These are phyloP conservation scores for Choiromyces venosus DNA, from an alignment of 495 filamentous ascomycete genomes.

Conservation along the genomic window DNA sequence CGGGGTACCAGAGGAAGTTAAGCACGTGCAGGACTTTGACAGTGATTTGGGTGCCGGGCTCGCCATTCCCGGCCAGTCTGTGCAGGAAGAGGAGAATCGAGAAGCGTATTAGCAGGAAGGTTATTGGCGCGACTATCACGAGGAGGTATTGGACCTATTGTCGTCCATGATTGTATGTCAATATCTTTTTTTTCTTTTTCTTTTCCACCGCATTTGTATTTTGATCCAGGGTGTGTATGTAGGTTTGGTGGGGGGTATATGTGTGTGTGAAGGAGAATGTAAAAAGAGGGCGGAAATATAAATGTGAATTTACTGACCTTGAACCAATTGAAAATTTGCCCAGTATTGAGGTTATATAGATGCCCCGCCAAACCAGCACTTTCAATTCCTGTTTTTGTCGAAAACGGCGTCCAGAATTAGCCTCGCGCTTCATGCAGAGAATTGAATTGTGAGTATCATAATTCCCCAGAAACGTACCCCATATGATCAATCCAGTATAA, in stretches of 20 bases:
- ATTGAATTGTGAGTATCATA: not conserved
- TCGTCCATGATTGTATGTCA: not conserved
- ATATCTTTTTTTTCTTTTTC: too few relatives aligned
- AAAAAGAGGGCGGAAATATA: not conserved
- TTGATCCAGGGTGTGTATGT: not conserved
- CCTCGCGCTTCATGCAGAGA: not conserved
- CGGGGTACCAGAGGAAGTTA: constrained; percentile 2
- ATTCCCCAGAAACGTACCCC: not conserved
- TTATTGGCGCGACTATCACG: constrained; percentile 58
- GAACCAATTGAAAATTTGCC: not conserved
- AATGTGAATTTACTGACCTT: not conserved
- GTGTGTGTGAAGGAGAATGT: not conserved
- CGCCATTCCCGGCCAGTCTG: not conserved
- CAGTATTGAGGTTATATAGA: not conserved
- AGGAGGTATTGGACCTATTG: not conserved
- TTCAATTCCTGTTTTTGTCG: not conserved
- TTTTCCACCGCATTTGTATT: not conserved
- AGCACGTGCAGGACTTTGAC: not conserved
- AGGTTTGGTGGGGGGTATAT: not conserved
- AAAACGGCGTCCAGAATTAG: not conserved
- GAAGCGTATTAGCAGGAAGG: constrained; percentile 66
- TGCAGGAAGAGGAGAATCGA: constrained; percentile 66
- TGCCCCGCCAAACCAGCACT: not conserved
- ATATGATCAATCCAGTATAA: not conserved
- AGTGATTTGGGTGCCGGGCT: not conserved